Evolutionary conservation across 306 rosid species (phyloP).

Genomic region (Malus fusca): DNA sequence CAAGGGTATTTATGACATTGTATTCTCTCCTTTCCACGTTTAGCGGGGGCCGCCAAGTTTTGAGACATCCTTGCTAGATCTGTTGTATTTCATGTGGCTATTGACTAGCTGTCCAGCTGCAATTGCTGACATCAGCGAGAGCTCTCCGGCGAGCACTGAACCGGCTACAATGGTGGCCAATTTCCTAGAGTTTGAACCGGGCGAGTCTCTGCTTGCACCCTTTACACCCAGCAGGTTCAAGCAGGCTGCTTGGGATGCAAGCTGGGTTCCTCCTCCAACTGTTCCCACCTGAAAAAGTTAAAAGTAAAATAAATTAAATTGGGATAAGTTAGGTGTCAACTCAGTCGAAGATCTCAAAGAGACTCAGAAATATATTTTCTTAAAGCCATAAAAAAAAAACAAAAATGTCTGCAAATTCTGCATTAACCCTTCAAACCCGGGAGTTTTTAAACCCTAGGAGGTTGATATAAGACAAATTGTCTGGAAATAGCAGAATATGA

Average conservation of each 20-base stretch:
- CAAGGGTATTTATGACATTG: background rate
- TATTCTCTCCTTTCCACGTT: background rate
- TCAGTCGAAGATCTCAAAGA: background rate
- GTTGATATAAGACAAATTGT: background rate
- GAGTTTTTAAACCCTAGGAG: background rate
- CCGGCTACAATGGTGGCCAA: slow-evolving; percentile 20
- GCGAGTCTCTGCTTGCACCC: slow-evolving; percentile 10
- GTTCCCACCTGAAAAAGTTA: slow-evolving; percentile 14
- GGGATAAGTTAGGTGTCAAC: background rate
- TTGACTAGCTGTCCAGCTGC: slow-evolving; percentile 23
- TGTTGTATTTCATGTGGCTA: slow-evolving; percentile 23
- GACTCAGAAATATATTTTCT: background rate
- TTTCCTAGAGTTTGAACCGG: slow-evolving; percentile 18
- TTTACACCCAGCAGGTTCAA: slow-evolving; percentile 15
- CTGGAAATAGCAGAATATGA: background rate
- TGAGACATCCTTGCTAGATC: slow-evolving; percentile 13
- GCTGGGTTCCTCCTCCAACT: slow-evolving; percentile 20
- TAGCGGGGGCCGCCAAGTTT: background rate
- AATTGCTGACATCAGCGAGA: slow-evolving; percentile 18
- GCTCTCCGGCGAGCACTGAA: slow-evolving; percentile 15
- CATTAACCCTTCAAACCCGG: background rate
- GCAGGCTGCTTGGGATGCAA: slow-evolving; percentile 20
- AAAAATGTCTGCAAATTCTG: background rate
- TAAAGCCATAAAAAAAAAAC: background rate
- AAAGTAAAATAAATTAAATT: background rate